A percentile compares a stretch with the other conserved stretches of the same genome.
Evolutionary conservation across 2,329 filamentous ascomycete species (phyloP).

Genomic region (Monascus ruber): DNA sequence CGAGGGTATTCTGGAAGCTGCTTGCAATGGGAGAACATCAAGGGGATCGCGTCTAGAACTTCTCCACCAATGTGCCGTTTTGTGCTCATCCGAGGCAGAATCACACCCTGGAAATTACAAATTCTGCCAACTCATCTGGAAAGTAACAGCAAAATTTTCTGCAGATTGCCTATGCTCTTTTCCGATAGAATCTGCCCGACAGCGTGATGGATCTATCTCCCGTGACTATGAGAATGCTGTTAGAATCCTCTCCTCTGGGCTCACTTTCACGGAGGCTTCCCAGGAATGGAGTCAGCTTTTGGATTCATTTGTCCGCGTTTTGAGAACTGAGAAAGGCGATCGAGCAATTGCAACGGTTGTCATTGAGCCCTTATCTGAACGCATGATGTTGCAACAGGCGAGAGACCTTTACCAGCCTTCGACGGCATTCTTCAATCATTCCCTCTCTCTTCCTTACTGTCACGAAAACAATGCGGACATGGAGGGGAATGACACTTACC

Average conservation of each 20-base stretch:
- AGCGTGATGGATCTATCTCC: conserved; percentile 42
- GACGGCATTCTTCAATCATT: conserved; percentile 21
- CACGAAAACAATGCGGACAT: conserved; percentile 3
- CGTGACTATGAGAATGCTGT: conserved; percentile 60
- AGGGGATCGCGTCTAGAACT: conserved; percentile 27
- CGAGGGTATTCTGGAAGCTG: conserved; percentile 18
- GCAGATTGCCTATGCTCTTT: conserved; percentile 30
- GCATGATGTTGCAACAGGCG: conserved; percentile 26
- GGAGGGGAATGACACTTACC: background rate
- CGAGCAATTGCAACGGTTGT: conserved; percentile 54
- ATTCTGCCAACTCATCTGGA: conserved; percentile 23
- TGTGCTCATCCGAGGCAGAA: conserved; percentile 10
- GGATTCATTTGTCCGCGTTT: conserved; percentile 43
- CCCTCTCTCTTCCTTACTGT: conserved; percentile 23
- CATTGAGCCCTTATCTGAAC: conserved; percentile 58
- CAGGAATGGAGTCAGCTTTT: conserved; percentile 43
- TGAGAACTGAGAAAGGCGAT: conserved; percentile 55
- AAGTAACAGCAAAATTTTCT: conserved; percentile 20
- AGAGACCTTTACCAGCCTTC: conserved; percentile 23
- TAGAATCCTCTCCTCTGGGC: conserved; percentile 54
- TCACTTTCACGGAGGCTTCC: conserved; percentile 14
- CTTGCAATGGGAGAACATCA: conserved; percentile 22
- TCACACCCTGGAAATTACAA: conserved; percentile 2
- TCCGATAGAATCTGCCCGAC: conserved; percentile 28
- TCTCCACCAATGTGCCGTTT: conserved; percentile 25